A percentile compares a stretch with the other conserved stretches of the same genome.
Evolutionary conservation across 768 basidiomycete species (phyloP).

Genomic region (Dacryopinax spathularia): DNA sequence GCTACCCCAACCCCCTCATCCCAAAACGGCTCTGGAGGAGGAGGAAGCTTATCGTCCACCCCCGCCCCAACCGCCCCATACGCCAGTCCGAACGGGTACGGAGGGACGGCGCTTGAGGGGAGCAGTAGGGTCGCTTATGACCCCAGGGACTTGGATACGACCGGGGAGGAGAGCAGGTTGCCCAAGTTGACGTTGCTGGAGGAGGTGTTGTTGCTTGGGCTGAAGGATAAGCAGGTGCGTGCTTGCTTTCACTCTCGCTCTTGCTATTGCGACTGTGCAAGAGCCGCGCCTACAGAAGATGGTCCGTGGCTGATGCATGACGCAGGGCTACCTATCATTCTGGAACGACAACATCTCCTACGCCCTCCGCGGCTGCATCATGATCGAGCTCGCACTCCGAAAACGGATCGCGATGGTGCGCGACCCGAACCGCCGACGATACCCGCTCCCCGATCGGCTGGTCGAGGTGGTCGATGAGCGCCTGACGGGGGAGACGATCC

Average conservation of each 20-base stretch:
- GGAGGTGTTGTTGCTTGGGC: constrained; percentile 81
- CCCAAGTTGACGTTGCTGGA: constrained; percentile 91
- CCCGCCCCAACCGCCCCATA: constrained; percentile 5
- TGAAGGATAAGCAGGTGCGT: constrained; percentile 90
- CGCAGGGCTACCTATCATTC: constrained; percentile 83
- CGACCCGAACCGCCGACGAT: constrained; percentile 62
- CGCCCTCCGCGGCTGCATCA: constrained; percentile 92
- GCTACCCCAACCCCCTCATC: constrained; percentile 13
- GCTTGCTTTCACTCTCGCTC: neutral
- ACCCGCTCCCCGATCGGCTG: constrained; percentile 64
- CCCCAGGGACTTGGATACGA: constrained; percentile 67
- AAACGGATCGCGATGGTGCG: constrained; percentile 81
- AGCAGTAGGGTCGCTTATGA: constrained; percentile 85
- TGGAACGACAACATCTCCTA: constrained; percentile 99
- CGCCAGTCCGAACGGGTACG: constrained; percentile 6
- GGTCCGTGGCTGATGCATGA: constrained; percentile 6
- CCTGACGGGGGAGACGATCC: constrained; percentile 87
- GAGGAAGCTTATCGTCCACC: constrained; percentile 1
- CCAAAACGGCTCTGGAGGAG: constrained; percentile 8
- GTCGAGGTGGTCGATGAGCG: constrained; percentile 86
- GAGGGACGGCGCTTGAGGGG: constrained; percentile 68
- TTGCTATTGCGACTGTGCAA: too few relatives aligned
- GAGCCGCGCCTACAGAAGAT: too few relatives aligned
- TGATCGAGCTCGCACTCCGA: constrained; percentile 92
- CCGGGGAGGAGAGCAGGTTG: constrained; percentile 49